Percentiles rank a stretch among this genome's conserved stretches.
Conservation (phyloP, 441 rosid species). For the Erysimum cheiri region DNA sequence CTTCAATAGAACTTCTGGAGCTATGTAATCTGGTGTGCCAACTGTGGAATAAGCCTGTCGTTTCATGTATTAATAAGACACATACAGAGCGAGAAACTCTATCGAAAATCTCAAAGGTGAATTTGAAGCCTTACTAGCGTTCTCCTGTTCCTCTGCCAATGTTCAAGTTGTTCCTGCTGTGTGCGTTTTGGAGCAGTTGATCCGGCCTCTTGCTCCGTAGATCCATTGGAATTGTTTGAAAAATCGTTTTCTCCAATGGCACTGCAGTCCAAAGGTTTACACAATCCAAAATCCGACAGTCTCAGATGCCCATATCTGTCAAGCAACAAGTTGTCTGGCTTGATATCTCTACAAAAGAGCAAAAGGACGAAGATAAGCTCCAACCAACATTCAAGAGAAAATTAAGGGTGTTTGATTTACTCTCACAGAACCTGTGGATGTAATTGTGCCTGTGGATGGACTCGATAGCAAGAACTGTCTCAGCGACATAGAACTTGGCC, state of each 20-base stretch:
- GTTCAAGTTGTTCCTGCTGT: conserved; percentile 88
- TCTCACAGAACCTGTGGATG: conserved; percentile 68
- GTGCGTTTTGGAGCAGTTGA: conserved; percentile 72
- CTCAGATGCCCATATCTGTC: conserved; percentile 91
- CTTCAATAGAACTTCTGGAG: conserved; percentile 94
- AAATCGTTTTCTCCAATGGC: conserved; percentile 86
- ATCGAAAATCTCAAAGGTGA: conserved; percentile 9
- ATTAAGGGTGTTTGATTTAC: neutral
- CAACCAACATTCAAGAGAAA: conserved; percentile 14
- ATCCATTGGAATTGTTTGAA: conserved; percentile 56
- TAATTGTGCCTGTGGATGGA: conserved; percentile 94
- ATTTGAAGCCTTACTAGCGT: conserved; percentile 63
- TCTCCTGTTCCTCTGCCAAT: conserved; percentile 97
- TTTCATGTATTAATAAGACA: conserved; percentile 18
- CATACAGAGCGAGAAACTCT: conserved; percentile 3
- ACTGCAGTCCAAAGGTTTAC: conserved; percentile 94
- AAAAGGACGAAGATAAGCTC: conserved; percentile 29
- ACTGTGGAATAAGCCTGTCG: conserved; percentile 98
- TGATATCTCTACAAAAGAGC: conserved; percentile 73
- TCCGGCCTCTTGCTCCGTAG: conserved; percentile 56
- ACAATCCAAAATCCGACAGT: conserved; percentile 95
- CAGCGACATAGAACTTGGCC: conserved; percentile 93
- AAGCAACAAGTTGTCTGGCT: conserved; percentile 96
- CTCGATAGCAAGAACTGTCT: conserved; percentile 92
- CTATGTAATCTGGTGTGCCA: conserved; percentile 99